Base-by-base conservation (phyloP, 768 basidiomycete genomes). In the Boletus rubroflammeus region DNA sequence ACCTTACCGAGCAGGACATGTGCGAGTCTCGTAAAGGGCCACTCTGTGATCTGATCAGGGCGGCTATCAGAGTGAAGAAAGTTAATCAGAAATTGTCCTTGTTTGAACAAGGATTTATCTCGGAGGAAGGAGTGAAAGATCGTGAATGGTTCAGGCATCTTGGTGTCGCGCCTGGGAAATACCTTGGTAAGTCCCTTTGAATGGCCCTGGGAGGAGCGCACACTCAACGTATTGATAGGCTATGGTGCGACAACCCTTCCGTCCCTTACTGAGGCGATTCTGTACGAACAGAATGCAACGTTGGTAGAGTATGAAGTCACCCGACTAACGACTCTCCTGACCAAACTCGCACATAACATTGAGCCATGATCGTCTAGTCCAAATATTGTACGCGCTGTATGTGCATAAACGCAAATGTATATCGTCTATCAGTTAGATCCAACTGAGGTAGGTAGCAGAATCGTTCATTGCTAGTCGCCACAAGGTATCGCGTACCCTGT, bases 181-280 rank as follows among this genome's bases (percentile, higher is more conserved):
- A 86, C 83, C 82, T 87, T 38, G 86, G 88, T 88, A 60, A 60
- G 79, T 70, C 11, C 13, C 35, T 23, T 34, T 26, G 13, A 5
- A n/a, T 23, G 10, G 26, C 10, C 11, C 52, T 31, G 43, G 29
- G 50, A 11, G 38, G 17, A 40, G 52, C 17, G 28, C 39, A 8
- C 38, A 49, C 32, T 54, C 9, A 48, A 32, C 8, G 32, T 31
- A 9, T 51, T 35, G 41, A 35, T 19, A 89, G 88, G 88, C 5
- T 90, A 91, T 62, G 90, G 90, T 6, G 88, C 91, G 3, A 93
- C 91, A 0, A 90, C 90, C 0, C 76, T 94, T 56, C 93, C 91
- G 2, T 90, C 78, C 15, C 72, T 94, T 28, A 86, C 84, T 0
- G 92, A 95, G 66, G 81, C 90, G 0, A 78, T 94, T 60, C 77